phyloP scores from a whole-genome alignment of 1,284 basidiomycete genomes.

The Papiliotrema fonsecae region DNA sequence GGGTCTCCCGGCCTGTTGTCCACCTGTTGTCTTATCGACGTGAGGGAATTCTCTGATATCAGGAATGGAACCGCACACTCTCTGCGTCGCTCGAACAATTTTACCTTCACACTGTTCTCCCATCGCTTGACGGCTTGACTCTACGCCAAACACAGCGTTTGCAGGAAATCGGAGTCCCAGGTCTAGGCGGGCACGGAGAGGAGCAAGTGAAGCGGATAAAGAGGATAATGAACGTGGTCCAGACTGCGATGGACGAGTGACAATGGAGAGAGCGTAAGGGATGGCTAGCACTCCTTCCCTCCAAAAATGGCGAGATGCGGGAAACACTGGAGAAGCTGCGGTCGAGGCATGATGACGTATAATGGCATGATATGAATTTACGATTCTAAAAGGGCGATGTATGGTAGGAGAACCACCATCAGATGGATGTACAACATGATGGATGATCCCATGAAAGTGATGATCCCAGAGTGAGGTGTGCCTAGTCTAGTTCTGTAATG shows the following conservation, averaged over 20 bases:
- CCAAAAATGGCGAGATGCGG: too few relatives aligned
- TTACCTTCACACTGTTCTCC: constrained; percentile 25
- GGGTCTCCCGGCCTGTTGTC: too few relatives aligned
- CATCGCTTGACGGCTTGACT: constrained; percentile 32
- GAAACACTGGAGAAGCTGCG: too few relatives aligned
- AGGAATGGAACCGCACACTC: constrained; percentile 29
- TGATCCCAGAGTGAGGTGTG: neutral
- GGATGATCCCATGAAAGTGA: neutral
- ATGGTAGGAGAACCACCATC: too few relatives aligned
- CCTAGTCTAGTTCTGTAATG: neutral
- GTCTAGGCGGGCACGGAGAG: constrained; percentile 19
- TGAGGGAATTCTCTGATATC: neutral
- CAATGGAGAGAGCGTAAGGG: too few relatives aligned
- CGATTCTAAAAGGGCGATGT: too few relatives aligned
- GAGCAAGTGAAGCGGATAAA: constrained; percentile 23
- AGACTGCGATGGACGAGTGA: constrained; percentile 32
- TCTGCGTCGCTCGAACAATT: constrained; percentile 17
- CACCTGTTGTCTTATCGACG: too few relatives aligned
- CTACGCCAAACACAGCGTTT: constrained; percentile 27
- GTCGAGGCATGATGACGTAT: neutral
- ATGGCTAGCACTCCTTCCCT: too few relatives aligned
- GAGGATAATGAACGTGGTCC: constrained; percentile 37
- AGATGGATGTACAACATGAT: neutral
- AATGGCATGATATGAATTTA: neutral
- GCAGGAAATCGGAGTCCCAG: constrained; percentile 36